Base-by-base conservation (phyloP, 768 basidiomycete species). In the Coprinopsis sp. region DNA sequence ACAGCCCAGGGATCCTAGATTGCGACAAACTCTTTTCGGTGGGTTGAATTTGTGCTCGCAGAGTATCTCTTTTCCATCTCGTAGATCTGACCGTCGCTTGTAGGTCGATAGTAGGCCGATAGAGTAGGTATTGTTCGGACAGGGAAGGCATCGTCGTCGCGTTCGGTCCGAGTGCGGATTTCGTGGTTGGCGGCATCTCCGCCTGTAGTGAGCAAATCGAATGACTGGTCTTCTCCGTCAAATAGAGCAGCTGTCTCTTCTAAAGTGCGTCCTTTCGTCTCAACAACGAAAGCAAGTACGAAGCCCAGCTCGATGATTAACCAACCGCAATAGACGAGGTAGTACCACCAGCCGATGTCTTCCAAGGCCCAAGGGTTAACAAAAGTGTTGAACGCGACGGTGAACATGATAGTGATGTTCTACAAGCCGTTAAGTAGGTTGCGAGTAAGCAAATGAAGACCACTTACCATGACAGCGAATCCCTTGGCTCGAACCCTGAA, bases 401-500 rank as follows among this genome's bases (percentile, higher is more conserved):
- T 78, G 29, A 84, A 67, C 56, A 77, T 81, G 23, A 86, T 70
- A 4, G 70, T 69, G 41, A 86, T 64, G 59, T 82, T 84, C 82
- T 84, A 53, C 4, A 44, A 54, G 31, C 51, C 33, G 23, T 21
- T 31, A 3, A 44, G 40, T 44, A 58, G 38, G 2, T 29, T 18
- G 22, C 29, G 37, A 4, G 14, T 16, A 24, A 6, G 24, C 6
- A n/a, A 12, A n/a, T n/a, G 19, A 39, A 22, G 30, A 16, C 12
- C 16, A 58, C 71, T 13, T 49, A 81, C 82, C 82, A 89, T 87
- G 28, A 87, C 59, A 6, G 86, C 81, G 51, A 87, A 83, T 0
- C 88, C 88, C 56, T 82, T 87, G 8, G 89, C 89, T 42, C 91
- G 81, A 49, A 91, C 81, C 49, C 70, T 73, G 64, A 80, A 89